Evolutionary conservation across 2,329 filamentous ascomycete species (phyloP).

Genomic region (Periconia digitata): DNA sequence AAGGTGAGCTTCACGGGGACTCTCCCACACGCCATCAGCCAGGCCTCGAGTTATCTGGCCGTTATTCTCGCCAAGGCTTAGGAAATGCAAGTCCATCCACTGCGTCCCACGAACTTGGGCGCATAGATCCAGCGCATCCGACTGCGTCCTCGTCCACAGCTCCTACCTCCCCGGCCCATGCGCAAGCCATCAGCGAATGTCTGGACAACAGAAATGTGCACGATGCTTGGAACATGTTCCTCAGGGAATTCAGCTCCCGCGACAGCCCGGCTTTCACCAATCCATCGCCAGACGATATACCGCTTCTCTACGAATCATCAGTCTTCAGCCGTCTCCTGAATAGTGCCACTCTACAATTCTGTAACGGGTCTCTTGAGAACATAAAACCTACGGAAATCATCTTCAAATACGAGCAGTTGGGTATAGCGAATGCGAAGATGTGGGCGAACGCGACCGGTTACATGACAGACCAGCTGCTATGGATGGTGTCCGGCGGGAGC

Average conservation of each 20-base stretch:
- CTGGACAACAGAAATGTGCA: conserved; percentile 10
- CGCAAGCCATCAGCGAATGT: conserved; percentile 8
- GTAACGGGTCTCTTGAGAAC: conserved; percentile 7
- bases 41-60: background rate
- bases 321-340: conserved; percentile 27
- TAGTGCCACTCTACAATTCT: conserved; percentile 18
- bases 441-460: conserved; percentile 25
- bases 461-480: conserved; percentile 28
- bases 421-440: conserved; percentile 21
- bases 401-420: conserved; percentile 33
- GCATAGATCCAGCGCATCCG: background rate
- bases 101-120: background rate
- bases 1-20: background rate
- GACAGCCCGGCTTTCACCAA: conserved; percentile 31
- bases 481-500: conserved; percentile 10
- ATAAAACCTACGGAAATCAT: conserved; percentile 27
- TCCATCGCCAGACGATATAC: conserved; percentile 21
- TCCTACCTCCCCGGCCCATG: background rate
- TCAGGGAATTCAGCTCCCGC: conserved; percentile 27
- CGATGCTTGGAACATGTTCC: conserved; percentile 33
- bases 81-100: background rate
- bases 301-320: conserved; percentile 14
- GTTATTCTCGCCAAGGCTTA: background rate
- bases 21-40: background rate
- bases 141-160: background rate